A percentile compares a stretch with the other conserved stretches of the same genome.
Conservation (phyloP, 768 basidiomycete species). For the Dioszegia crocea region DNA sequence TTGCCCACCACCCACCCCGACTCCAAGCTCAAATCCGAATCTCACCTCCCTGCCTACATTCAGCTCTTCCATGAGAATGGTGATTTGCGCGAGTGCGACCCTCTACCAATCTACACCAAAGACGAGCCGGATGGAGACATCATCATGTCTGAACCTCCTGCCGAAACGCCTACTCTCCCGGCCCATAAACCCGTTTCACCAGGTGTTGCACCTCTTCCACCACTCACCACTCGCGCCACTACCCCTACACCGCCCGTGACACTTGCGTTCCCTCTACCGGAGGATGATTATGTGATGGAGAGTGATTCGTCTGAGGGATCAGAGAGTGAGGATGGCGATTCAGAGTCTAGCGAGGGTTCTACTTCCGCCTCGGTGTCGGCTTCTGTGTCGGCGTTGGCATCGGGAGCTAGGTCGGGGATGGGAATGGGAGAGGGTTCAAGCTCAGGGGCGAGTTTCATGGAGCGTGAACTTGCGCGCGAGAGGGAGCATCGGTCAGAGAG, state of each 20-base stretch:
- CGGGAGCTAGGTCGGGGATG: neutral
- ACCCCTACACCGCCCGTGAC: neutral
- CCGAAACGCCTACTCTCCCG: neutral
- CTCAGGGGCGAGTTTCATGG: too few relatives aligned
- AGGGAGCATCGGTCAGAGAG: neutral
- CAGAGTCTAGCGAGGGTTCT: neutral
- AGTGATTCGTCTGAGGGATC: constrained; percentile 2
- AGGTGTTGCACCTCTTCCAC: constrained; percentile 5
- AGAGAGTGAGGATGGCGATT: neutral
- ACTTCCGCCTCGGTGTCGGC: neutral
- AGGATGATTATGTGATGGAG: constrained; percentile 5
- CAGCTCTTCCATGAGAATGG: constrained; percentile 49
- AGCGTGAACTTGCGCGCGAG: neutral
- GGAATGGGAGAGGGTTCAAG: too few relatives aligned
- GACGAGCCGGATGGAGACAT: constrained; percentile 1
- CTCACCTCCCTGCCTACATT: constrained; percentile 41
- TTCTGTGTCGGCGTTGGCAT: neutral
- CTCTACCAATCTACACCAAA: constrained; percentile 39
- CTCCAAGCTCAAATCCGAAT: neutral
- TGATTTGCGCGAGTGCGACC: constrained; percentile 35
- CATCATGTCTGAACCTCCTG: constrained; percentile 3
- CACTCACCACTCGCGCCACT: neutral
- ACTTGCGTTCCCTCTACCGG: neutral
- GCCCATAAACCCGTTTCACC: constrained; percentile 2
- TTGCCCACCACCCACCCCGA: constrained; percentile 22